Percentiles rank a stretch among this genome's conserved stretches.
Evolutionary conservation across 106 monocot species (phyloP).

Genomic region (Phalaenopsis equestris): DNA sequence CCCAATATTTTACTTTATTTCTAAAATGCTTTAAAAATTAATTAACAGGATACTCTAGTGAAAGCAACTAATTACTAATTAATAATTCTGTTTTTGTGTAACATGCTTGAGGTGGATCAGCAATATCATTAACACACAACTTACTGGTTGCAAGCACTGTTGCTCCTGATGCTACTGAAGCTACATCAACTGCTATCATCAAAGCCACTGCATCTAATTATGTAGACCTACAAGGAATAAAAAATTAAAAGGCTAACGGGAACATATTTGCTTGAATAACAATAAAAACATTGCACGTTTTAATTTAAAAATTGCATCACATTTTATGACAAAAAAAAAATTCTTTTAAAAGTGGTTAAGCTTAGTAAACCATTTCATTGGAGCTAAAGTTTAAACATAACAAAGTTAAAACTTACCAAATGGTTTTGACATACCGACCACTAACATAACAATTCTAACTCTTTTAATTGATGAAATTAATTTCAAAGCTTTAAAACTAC

Average conservation of each 20-base stretch:
- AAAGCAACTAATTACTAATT: too few relatives aligned
- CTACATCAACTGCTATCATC: slow-evolving; percentile 4
- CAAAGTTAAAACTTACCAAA: not conserved
- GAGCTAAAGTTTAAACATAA: not conserved
- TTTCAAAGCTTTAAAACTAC: not conserved
- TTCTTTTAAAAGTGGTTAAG: not conserved
- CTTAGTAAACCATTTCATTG: not conserved
- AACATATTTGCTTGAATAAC: not conserved
- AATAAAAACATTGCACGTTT: not conserved
- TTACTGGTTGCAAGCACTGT: slow-evolving; percentile 3
- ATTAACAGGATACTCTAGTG: too few relatives aligned
- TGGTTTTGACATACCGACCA: not conserved
- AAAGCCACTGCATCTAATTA: slow-evolving; percentile 26
- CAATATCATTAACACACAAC: not conserved
- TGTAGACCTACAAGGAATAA: slow-evolving; percentile 24
- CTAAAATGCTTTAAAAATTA: too few relatives aligned
- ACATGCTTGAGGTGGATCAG: not conserved
- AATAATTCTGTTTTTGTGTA: too few relatives aligned
- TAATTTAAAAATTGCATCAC: not conserved
- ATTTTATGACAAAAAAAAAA: not conserved
- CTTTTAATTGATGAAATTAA: not conserved
- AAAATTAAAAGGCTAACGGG: not conserved
- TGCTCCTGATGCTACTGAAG: slow-evolving; percentile 6
- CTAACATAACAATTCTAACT: not conserved
- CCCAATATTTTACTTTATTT: too few relatives aligned